These are phyloP conservation scores for Coemansia sp. DNA, from an alignment of 192 early-diverging fungal species.

Conservation along the genomic window DNA sequence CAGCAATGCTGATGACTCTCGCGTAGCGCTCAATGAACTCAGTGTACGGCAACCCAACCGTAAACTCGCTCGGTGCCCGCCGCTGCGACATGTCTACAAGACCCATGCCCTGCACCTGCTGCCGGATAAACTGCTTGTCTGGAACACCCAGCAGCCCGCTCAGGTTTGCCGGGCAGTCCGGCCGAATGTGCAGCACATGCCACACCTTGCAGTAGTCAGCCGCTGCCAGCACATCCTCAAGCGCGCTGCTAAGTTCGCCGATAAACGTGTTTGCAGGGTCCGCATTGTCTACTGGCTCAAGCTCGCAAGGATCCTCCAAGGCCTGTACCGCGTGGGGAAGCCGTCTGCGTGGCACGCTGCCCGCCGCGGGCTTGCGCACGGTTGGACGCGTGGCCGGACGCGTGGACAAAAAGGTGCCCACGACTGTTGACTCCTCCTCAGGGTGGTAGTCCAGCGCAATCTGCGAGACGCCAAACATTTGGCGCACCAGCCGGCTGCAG, in stretches of 20 bases:
- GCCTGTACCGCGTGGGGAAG: constrained; percentile 3
- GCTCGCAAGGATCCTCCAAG: constrained; percentile 9
- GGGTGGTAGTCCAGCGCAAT: constrained; percentile 76
- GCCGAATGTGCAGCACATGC: constrained; percentile 78
- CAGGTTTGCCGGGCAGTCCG: constrained; percentile 53
- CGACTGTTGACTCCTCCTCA: constrained; percentile 67
- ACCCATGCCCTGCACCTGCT: constrained; percentile 68
- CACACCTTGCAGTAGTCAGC: constrained; percentile 75
- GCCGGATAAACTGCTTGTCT: constrained; percentile 61
- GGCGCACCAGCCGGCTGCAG: constrained; percentile 71
- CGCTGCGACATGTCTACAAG: constrained; percentile 70
- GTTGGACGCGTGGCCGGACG: constrained; percentile 69
- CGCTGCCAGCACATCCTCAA: constrained; percentile 78
- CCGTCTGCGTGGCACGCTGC: not conserved
- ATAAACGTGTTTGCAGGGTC: constrained; percentile 48
- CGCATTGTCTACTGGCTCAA: constrained; percentile 18
- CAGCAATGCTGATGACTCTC: constrained; percentile 44
- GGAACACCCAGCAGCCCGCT: constrained; percentile 32
- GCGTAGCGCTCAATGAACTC: constrained; percentile 75
- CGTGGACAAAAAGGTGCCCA: constrained; percentile 72
- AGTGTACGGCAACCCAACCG: constrained; percentile 63
- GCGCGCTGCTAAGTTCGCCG: constrained; percentile 61
- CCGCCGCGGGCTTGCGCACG: constrained; percentile 4
- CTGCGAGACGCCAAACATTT: constrained; percentile 69
- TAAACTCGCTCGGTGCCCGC: constrained; percentile 69